A percentile compares a stretch with the other conserved stretches of the same genome.
Conservation (phyloP, 768 basidiomycete species). For the Mycena venus region DNA sequence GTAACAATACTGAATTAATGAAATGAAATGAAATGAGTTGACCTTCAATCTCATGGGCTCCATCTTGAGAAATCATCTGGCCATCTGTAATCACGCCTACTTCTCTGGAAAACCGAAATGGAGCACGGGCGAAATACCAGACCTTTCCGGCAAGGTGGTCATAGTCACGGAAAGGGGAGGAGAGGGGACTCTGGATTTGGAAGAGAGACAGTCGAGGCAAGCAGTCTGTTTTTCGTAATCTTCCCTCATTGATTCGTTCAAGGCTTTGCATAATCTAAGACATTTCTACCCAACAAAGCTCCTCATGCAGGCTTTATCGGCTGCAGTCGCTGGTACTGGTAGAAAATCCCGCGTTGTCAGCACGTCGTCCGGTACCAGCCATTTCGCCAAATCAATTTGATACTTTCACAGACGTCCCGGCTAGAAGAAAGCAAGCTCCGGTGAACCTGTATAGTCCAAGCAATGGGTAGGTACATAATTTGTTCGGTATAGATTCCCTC, state of each 20-base stretch:
- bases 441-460: slow-evolving; percentile 5
- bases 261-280: slow-evolving; percentile 5
- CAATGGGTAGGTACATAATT: not conserved
- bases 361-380: slow-evolving; percentile 36
- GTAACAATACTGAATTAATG: too few relatives aligned
- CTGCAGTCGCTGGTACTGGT: slow-evolving; percentile 40
- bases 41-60: too few relatives aligned
- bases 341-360: slow-evolving; percentile 47
- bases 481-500: not conserved
- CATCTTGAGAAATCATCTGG: not conserved
- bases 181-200: not conserved
- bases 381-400: slow-evolving; percentile 38
- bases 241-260: not conserved
- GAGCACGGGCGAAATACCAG: not conserved
- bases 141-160: not conserved
- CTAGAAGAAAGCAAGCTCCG: not conserved
- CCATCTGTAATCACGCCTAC: not conserved
- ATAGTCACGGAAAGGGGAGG: not conserved
- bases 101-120: not conserved
- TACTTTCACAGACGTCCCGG: slow-evolving; percentile 31
- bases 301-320: slow-evolving; percentile 39
- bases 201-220: not conserved
- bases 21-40: too few relatives aligned
- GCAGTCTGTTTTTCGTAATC: not conserved
- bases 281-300: slow-evolving; percentile 39